phyloP scores from a whole-genome alignment of 176 grass and related monocot species.

The Paspalum notatum region DNA sequence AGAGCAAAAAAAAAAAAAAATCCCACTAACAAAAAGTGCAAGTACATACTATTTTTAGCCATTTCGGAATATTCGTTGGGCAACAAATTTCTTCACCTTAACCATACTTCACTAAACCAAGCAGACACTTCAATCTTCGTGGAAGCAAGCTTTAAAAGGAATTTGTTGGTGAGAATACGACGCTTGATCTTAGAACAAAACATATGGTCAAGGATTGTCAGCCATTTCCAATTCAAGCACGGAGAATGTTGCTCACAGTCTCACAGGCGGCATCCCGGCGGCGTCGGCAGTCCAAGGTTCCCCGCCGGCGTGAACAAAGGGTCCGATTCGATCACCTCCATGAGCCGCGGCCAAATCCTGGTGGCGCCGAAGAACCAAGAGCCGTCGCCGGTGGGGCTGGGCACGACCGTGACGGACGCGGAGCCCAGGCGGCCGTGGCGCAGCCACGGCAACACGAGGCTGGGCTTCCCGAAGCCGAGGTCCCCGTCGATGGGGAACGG shows the following conservation, averaged over 20 bases:
- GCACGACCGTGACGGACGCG: slow-evolving; percentile 23
- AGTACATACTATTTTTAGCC: no score
- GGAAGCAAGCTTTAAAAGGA: no score
- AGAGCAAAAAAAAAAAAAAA: no score
- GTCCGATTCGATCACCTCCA: slow-evolving; percentile 53
- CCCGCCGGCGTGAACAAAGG: slow-evolving; percentile 54
- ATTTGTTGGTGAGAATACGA: no score
- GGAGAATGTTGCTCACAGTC: slow-evolving; percentile 27
- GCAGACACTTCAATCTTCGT: no score
- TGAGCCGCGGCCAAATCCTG: slow-evolving; percentile 58
- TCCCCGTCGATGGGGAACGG: slow-evolving; percentile 61
- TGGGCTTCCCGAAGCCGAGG: slow-evolving; percentile 62
- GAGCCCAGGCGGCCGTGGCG: slow-evolving; percentile 54
- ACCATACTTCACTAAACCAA: no score
- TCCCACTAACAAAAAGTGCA: no score
- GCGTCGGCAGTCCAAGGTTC: slow-evolving; percentile 42
- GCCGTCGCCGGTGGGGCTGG: slow-evolving; percentile 52
- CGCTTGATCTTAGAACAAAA: no score
- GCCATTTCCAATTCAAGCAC: no score
- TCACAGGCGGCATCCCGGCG: slow-evolving; percentile 34
- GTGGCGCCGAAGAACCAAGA: slow-evolving; percentile 55
- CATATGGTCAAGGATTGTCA: no score
- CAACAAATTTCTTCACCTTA: no score
- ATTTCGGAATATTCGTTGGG: no score
- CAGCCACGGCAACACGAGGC: slow-evolving; percentile 43